phyloP scores from a whole-genome alignment of 495 filamentous ascomycete species.

The Penicillium atrosanguineum region DNA sequence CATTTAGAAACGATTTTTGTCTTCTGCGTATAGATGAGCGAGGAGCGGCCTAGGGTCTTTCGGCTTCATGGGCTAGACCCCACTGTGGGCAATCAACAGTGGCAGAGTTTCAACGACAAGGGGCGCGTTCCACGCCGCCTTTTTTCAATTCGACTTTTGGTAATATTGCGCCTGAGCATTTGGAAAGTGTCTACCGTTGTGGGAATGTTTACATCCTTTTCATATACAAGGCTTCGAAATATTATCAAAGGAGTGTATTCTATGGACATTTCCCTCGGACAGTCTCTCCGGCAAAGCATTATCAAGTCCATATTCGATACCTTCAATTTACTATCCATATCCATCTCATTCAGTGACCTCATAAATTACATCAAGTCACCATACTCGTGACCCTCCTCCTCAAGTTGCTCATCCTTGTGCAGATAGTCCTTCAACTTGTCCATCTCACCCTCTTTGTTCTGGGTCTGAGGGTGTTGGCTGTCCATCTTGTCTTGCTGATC shows the following conservation, averaged over 20 bases:
- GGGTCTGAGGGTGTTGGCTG: neutral
- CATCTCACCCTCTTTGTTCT: slow-evolving; percentile 4
- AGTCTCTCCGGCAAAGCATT: neutral
- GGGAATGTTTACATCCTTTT: too few relatives aligned
- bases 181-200: too few relatives aligned
- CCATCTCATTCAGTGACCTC: neutral
- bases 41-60: neutral
- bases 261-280: neutral
- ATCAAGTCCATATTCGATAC: neutral
- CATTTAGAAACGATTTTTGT: neutral
- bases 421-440: slow-evolving; percentile 15
- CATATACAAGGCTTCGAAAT: too few relatives aligned
- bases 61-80: too few relatives aligned
- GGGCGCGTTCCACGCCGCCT: too few relatives aligned
- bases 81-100: too few relatives aligned
- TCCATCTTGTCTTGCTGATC: neutral
- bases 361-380: slow-evolving; percentile 6
- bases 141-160: too few relatives aligned
- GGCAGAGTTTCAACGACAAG: too few relatives aligned
- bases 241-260: neutral
- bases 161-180: too few relatives aligned
- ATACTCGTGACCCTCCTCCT: slow-evolving; percentile 8
- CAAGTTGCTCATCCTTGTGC: slow-evolving; percentile 10
- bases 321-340: neutral
- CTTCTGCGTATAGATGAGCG: neutral